Evolutionary conservation across 768 basidiomycete species (phyloP), one percentile per base, ranked within the genome.

Genomic region (Lactifluus piperatus): DNA sequence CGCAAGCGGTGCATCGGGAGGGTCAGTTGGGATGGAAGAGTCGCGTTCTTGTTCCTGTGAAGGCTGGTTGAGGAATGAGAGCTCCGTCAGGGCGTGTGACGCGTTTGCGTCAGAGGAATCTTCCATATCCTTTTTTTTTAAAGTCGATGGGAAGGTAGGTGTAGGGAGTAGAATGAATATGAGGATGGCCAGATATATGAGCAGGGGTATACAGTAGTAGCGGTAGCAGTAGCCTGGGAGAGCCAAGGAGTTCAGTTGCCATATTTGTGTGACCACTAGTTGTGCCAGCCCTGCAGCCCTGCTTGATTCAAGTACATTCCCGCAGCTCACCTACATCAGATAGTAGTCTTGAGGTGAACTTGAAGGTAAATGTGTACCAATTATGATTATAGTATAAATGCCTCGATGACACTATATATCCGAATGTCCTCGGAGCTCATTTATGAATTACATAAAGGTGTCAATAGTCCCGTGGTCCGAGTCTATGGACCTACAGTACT

Each of bases 251-350:
- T 7, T 18, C 13, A 29, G n/a, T 58, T 59, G 22, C 58, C 58
- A 59, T 54, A 59, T 59, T 59, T 13, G 52, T 59, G 27, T 39
- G n/a, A 37, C 57, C 34, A 53, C 51, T 13, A 30, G 18, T n/a
- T 2, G 22, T 46, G 29, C 51, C 7, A 30, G 51, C n/a, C n/a
- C n/a, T n/a, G n/a, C n/a, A n/a, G n/a, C n/a, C 8, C 27, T n/a
- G 20, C 5, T 2, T 8, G n/a, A 10, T 4, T 9, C 41, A 9
- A n/a, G 37, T 8, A 41, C 20, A 27, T 49, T 47, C 16, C 55
- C 47, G 3, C 26, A 56, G 55, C 55, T 30, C 51, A 11, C 39
- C 24, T 46, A 46, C 44, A 46, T 46, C 10, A 46, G 13, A 41
- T 41, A n/a, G 41, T n/a, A 20, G 41, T n/a, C 41, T 10, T n/a